phyloP scores from a whole-genome alignment of 106 monocot species.

The Triglochin maritima region DNA sequence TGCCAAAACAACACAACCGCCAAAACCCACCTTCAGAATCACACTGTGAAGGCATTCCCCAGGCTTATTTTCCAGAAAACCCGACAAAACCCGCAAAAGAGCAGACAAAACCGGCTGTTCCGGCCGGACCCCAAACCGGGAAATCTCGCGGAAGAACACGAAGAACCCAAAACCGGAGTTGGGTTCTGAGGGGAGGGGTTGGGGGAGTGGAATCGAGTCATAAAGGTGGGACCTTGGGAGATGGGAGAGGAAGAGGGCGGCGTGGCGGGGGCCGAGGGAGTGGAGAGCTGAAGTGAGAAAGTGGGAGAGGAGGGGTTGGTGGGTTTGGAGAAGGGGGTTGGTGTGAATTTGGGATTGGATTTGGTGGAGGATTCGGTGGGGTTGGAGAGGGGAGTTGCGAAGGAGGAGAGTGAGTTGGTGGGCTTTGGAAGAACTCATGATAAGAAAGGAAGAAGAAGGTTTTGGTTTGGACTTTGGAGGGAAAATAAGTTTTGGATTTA shows the following conservation, averaged over 20 bases:
- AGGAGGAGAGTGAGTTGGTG: not conserved
- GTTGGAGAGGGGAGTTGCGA: not conserved
- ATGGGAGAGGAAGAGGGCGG: slow-evolving; percentile 2
- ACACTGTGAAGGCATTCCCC: slow-evolving; percentile 24
- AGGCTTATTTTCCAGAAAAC: not conserved
- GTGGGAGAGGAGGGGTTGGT: slow-evolving; percentile 8
- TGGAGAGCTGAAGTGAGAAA: slow-evolving; percentile 10
- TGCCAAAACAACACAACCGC: slow-evolving; percentile 9
- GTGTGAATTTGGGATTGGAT: slow-evolving; percentile 28
- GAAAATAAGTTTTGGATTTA: no score
- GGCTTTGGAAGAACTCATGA: no score
- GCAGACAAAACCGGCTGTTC: slow-evolving; percentile 12
- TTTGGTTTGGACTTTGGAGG: no score
- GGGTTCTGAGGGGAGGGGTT: slow-evolving; percentile 7
- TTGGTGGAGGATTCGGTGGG: slow-evolving; percentile 4
- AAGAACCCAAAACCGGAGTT: slow-evolving; percentile 5
- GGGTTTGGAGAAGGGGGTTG: slow-evolving; percentile 6
- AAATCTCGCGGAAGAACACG: slow-evolving; percentile 7
- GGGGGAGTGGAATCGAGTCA: slow-evolving; percentile 9
- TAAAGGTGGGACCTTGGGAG: not conserved
- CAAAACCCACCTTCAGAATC: slow-evolving; percentile 26
- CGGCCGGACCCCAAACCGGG: slow-evolving; percentile 9
- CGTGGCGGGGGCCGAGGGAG: slow-evolving; percentile 1
- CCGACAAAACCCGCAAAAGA: slow-evolving; percentile 7
- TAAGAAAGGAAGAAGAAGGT: no score